Conservation (phyloP, 2,329 filamentous ascomycete genomes). For the Phaeosphaeriaceae sp. region DNA sequence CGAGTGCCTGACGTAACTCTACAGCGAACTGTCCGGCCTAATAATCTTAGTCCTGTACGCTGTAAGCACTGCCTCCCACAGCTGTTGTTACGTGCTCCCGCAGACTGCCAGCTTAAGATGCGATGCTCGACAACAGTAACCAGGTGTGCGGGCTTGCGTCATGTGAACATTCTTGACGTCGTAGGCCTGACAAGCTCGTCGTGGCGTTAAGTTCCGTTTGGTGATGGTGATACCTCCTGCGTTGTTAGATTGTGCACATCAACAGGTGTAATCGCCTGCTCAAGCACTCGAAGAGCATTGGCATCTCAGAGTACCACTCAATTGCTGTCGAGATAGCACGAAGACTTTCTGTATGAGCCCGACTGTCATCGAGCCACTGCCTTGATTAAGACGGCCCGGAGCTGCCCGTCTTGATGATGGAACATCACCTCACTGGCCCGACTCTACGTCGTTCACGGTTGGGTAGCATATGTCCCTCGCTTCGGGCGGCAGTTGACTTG, state of each 20-base stretch:
- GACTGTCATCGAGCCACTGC: too few relatives aligned
- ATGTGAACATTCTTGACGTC: too few relatives aligned
- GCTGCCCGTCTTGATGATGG: not conserved
- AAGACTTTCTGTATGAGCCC: too few relatives aligned
- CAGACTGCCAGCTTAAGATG: not conserved
- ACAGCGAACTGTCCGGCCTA: slow-evolving; percentile 17
- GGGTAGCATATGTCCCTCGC: not conserved
- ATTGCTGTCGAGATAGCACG: too few relatives aligned
- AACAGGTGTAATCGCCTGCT: too few relatives aligned
- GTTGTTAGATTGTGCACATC: too few relatives aligned
- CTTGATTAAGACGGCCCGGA: too few relatives aligned
- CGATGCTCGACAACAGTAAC: not conserved
- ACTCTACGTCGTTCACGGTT: not conserved
- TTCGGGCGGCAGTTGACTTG: not conserved
- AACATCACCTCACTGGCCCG: not conserved
- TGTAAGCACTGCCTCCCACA: not conserved
- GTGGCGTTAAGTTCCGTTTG: not conserved
- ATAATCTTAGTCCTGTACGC: not conserved
- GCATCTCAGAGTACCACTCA: too few relatives aligned
- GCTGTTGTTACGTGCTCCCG: not conserved
- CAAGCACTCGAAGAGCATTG: too few relatives aligned
- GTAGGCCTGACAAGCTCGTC: not conserved
- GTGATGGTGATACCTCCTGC: not conserved
- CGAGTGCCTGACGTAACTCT: slow-evolving; percentile 39
- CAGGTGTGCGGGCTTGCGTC: not conserved